Percentiles rank a stretch among this genome's conserved stretches.
phyloP scores from a whole-genome alignment of 768 basidiomycete genomes.

The Lyophyllum decastes region DNA sequence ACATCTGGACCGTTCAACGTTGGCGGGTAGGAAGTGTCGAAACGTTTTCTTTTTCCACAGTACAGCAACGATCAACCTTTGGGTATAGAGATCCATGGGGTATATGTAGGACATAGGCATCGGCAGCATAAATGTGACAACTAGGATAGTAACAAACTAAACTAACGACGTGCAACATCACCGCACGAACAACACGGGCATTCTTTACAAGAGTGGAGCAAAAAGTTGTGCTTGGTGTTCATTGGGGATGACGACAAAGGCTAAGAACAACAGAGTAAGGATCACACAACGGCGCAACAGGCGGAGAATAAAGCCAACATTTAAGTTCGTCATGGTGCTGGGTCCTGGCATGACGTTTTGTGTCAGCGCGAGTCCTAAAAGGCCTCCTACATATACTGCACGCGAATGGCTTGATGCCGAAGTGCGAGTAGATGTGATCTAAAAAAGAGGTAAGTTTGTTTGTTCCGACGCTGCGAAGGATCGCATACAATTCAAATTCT shows the following conservation, averaged over 20 bases:
- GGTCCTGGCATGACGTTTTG: slow-evolving; percentile 6
- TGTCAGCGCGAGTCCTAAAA: slow-evolving; percentile 14
- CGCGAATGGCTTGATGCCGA: slow-evolving; percentile 7
- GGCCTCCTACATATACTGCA: slow-evolving; percentile 10
- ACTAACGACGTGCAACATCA: too few species aligned
- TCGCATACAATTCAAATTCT: slow-evolving; percentile 3
- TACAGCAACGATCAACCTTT: too few species aligned
- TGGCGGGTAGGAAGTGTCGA: too few species aligned
- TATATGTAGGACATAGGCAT: too few species aligned
- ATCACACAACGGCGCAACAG: background rate
- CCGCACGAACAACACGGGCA: too few species aligned
- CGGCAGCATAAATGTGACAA: too few species aligned
- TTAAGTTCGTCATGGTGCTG: slow-evolving; percentile 4
- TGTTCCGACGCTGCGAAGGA: background rate
- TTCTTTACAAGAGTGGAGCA: background rate
- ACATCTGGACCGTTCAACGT: too few species aligned
- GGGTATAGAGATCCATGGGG: too few species aligned
- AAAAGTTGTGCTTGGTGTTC: too few species aligned
- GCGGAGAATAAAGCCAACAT: background rate
- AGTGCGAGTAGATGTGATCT: slow-evolving; percentile 20
- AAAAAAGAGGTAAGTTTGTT: background rate
- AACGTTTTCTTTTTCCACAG: too few species aligned
- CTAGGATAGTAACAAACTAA: too few species aligned
- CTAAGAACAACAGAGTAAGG: background rate
- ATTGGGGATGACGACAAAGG: background rate